These are phyloP conservation scores for Biancaea sappan DNA, from an alignment of 306 rosid genomes.

Conservation along the genomic window DNA sequence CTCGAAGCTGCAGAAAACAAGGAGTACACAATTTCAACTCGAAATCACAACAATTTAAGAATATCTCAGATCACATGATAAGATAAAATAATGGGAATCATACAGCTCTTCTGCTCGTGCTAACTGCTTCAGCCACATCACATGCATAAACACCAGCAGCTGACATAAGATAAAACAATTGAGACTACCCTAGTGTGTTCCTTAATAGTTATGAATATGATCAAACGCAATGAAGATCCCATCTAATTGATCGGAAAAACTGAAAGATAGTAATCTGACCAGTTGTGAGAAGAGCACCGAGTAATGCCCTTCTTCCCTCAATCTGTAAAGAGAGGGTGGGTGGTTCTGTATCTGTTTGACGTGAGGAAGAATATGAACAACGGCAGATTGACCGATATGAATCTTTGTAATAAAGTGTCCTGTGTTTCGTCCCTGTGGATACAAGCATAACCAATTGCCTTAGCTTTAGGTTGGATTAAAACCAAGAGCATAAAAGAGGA, in stretches of 20 bases:
- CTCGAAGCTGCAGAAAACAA: conserved; percentile 40
- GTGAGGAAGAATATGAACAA: conserved; percentile 53
- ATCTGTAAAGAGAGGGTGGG: conserved; percentile 37
- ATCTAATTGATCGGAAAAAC: background rate
- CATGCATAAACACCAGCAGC: conserved; percentile 48
- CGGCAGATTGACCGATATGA: conserved; percentile 46
- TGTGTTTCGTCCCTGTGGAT: conserved; percentile 62
- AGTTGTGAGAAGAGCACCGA: conserved; percentile 63
- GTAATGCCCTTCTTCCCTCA: conserved; percentile 81
- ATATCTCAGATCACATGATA: background rate
- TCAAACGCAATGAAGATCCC: background rate
- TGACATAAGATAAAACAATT: conserved; percentile 24
- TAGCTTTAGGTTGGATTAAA: conserved; percentile 29
- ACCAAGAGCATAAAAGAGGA: conserved; percentile 15
- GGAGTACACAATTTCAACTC: conserved; percentile 16
- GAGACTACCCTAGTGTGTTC: background rate
- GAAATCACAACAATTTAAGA: conserved; percentile 10
- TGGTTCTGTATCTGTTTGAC: conserved; percentile 36
- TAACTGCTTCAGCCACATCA: conserved; percentile 56
- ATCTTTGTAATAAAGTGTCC: conserved; percentile 39
- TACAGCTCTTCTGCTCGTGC: conserved; percentile 64
- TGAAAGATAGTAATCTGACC: conserved; percentile 45
- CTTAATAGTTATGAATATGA: background rate
- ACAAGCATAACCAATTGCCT: conserved; percentile 17
- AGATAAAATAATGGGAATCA: conserved; percentile 22